Conservation (phyloP, 2,329 filamentous ascomycete genomes). For the Didymella arachidicola region DNA sequence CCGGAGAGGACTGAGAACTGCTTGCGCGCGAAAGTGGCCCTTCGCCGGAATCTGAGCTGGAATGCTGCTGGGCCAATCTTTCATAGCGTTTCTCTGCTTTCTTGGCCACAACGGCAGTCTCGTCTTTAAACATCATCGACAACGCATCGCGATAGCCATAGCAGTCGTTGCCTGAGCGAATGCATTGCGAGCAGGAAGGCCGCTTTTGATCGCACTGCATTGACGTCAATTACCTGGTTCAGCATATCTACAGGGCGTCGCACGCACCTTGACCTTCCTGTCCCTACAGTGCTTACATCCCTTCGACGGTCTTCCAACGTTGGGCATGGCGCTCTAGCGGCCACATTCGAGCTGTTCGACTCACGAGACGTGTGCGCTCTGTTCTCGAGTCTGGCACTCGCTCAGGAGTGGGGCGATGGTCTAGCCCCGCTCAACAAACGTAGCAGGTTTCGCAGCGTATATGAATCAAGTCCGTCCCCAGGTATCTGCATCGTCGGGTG, state of each 20-base stretch:
- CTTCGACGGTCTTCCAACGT: conserved; percentile 43
- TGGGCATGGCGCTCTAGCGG: conserved; percentile 32
- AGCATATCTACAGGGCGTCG: background rate
- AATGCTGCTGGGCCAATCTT: conserved; percentile 29
- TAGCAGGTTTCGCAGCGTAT: background rate
- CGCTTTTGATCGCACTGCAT: conserved; percentile 44
- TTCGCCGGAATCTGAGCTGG: background rate
- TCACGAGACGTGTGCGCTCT: background rate
- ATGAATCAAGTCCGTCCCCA: background rate
- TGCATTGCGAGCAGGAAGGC: conserved; percentile 45
- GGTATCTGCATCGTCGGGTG: background rate
- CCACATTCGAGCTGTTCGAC: conserved; percentile 10
- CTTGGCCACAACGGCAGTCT: conserved; percentile 37
- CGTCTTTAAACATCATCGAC: conserved; percentile 44
- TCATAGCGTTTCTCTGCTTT: conserved; percentile 38
- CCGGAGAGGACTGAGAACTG: background rate
- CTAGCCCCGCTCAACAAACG: conserved; percentile 9
- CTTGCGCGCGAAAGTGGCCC: background rate
- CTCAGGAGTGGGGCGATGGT: background rate
- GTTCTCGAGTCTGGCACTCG: background rate
- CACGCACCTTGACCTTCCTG: conserved; percentile 41
- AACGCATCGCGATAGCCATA: conserved; percentile 44
- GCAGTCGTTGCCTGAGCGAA: conserved; percentile 37
- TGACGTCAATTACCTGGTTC: background rate
- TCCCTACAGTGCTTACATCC: conserved; percentile 45